phyloP scores from a whole-genome alignment of 805 yeast genomes.

The Kurtzmaniella fragi region DNA sequence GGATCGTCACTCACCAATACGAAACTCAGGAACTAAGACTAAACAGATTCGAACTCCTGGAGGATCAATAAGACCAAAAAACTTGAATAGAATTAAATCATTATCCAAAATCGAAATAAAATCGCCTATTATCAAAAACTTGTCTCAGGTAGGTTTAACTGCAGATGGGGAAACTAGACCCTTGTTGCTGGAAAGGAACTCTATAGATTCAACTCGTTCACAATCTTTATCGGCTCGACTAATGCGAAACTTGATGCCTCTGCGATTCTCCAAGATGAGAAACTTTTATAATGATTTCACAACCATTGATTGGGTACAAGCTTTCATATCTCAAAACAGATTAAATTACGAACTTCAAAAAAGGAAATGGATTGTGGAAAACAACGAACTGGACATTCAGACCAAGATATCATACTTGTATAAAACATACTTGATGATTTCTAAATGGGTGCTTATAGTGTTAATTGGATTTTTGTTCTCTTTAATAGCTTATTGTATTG shows the following conservation, averaged over 20 bases:
- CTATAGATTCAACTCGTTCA: constrained; percentile 10
- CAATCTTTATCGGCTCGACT: constrained; percentile 11
- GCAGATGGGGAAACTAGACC: constrained; percentile 1
- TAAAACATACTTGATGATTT: constrained; percentile 29
- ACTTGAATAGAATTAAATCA: constrained; percentile 10
- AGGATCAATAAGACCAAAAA: neutral
- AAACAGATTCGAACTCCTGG: constrained; percentile 2
- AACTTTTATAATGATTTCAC: constrained; percentile 56
- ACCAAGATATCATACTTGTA: constrained; percentile 15
- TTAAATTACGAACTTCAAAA: constrained; percentile 34
- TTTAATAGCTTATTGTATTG: constrained; percentile 45
- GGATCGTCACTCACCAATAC: neutral
- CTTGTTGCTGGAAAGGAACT: constrained; percentile 4
- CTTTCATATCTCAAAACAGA: constrained; percentile 39
- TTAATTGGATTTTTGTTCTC: constrained; percentile 43
- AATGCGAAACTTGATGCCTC: constrained; percentile 10
- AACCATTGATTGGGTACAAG: constrained; percentile 56
- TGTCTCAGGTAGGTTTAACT: constrained; percentile 2
- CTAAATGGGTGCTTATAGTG: constrained; percentile 48
- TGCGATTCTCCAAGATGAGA: constrained; percentile 16
- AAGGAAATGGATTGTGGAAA: constrained; percentile 16
- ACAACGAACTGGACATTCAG: constrained; percentile 1
- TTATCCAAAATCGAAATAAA: constrained; percentile 13
- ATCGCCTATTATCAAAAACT: constrained; percentile 12
- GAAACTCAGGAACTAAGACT: neutral